Evolutionary conservation across 495 filamentous ascomycete genomes (phyloP), one percentile per base, ranked within the genome.

Genomic region (Podospora australis): DNA sequence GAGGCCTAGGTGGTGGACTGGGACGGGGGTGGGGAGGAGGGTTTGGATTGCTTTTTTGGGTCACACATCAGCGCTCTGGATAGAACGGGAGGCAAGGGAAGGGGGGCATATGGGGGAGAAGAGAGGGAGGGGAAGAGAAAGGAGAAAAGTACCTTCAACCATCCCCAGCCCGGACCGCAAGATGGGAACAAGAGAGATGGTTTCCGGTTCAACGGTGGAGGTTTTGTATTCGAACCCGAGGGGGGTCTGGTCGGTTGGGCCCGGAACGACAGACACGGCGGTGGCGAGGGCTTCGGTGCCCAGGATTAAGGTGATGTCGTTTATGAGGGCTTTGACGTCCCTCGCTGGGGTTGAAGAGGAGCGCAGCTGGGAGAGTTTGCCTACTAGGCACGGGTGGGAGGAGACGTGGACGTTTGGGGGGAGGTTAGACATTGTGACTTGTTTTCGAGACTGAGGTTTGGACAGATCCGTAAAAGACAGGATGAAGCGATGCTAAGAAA

Each of bases 1-100:
- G 51, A 97, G 81, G 36, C 91, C 91, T 19, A 97, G 82, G 66
- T 97, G 91, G 69, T 97, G 87, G 54, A 97, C 79, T 13, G 90
- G 84, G 26, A 88, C 86, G 2, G 90, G 75, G 42, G 65, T 63
- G 3, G 91, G 91, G 48, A 97, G 87, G 57, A 97, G 74, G 50
- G 80, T 81, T 71, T 88, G 82, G 23, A 96, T 67, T 2, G 90
- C 90, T 88, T 30, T 30, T 30, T 6, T 49, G 3, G 23, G 24
- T n/a, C n/a, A n/a, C n/a, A n/a, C n/a, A n/a, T n/a, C n/a, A n/a
- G n/a, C n/a, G n/a, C n/a, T n/a, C n/a, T n/a, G 2, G 26, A 24
- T 30, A 34, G 16, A 34, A 16, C 11, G 6, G 46, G 32, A 45
- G 16, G 13, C 29, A 38, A 39, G 38, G 24, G 19, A 14, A 22